These are phyloP conservation scores for Trypethelium eluteriae DNA, from an alignment of 495 filamentous ascomycete species.

Conservation along the genomic window DNA sequence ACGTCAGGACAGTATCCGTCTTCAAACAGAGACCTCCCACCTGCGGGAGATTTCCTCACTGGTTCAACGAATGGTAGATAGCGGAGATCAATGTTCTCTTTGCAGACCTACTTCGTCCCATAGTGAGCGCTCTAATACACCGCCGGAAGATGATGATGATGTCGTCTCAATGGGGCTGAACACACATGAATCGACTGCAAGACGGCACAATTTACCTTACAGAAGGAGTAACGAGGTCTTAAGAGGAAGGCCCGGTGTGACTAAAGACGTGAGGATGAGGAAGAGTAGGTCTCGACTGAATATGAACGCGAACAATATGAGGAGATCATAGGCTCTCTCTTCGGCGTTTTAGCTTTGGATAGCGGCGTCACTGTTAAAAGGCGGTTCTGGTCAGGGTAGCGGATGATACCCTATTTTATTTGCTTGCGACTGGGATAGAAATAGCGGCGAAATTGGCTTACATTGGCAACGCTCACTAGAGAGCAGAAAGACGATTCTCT, in stretches of 20 bases:
- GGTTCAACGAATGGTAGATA: conserved; percentile 3
- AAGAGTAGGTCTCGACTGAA: conserved; percentile 5
- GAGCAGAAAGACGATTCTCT: too few species aligned
- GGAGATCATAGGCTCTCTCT: neutral
- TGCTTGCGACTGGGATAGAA: neutral
- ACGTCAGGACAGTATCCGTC: neutral
- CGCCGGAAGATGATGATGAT: neutral
- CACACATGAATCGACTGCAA: neutral
- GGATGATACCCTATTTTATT: neutral
- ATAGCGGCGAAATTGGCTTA: neutral
- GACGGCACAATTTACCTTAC: conserved; percentile 6
- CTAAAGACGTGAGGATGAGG: conserved; percentile 7
- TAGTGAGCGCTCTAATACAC: neutral
- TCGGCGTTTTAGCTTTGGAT: neutral
- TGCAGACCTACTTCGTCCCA: neutral
- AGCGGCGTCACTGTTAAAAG: neutral
- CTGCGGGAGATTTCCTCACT: conserved; percentile 3
- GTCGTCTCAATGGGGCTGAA: neutral
- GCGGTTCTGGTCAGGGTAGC: neutral
- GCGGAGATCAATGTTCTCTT: neutral
- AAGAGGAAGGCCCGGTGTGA: neutral
- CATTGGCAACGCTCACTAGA: too few species aligned
- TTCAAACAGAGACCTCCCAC: conserved; percentile 2
- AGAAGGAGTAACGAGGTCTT: conserved; percentile 3
- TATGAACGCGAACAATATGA: neutral